Evolutionary conservation across 164 flowering plant genomes (phyloP).

Genomic region (Brasenia schreberi): DNA sequence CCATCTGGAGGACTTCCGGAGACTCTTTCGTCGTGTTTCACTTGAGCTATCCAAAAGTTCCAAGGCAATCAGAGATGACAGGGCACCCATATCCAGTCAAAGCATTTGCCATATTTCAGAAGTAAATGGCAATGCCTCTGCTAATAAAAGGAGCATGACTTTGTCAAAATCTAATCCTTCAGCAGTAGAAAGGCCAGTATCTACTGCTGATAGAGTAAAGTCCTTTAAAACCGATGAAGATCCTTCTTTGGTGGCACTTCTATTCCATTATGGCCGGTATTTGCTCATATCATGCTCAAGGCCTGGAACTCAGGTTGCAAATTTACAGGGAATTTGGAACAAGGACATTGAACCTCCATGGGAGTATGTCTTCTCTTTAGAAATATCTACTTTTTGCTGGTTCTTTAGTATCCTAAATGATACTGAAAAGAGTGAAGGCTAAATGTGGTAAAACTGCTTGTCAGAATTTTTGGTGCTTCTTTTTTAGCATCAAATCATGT

Average conservation of each 20-base stretch:
- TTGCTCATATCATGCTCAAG: constrained; percentile 85
- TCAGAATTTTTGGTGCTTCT: neutral
- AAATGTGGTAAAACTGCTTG: neutral
- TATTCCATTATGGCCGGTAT: constrained; percentile 91
- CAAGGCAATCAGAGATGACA: constrained; percentile 4
- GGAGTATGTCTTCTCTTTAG: constrained; percentile 51
- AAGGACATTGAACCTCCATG: constrained; percentile 72
- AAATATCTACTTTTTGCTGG: neutral
- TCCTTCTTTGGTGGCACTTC: constrained; percentile 80
- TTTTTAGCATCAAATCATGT: neutral
- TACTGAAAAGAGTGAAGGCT: neutral
- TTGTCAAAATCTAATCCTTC: constrained; percentile 1
- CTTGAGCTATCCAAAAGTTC: constrained; percentile 57
- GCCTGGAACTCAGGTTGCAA: constrained; percentile 83
- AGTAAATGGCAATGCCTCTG: neutral
- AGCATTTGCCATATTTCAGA: neutral
- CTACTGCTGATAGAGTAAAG: constrained; percentile 68
- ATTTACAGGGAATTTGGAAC: constrained; percentile 95
- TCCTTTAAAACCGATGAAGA: constrained; percentile 82
- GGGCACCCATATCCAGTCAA: neutral
- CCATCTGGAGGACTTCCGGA: constrained; percentile 80
- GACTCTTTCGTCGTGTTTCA: constrained; percentile 77
- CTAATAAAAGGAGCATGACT: neutral
- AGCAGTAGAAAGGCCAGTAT: constrained; percentile 6
- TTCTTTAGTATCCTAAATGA: neutral